Evolutionary conservation across 495 filamentous ascomycete genomes (phyloP), one percentile per base, ranked within the genome.

Genomic region (Glonium stellatum): DNA sequence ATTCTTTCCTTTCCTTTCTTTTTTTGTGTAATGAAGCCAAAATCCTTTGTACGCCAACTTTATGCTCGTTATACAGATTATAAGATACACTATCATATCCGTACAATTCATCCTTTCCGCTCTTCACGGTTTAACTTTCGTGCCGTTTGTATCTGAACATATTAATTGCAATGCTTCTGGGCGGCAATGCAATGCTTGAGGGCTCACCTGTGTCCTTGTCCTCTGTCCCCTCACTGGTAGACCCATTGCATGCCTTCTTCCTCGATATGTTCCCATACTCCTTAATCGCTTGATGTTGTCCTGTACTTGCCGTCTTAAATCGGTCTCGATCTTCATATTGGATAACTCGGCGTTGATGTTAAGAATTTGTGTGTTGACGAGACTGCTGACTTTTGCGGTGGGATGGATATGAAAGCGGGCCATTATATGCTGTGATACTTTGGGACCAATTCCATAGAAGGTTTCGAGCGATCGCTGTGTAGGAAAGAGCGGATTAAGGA

Each of bases 251-350:
- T 98, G 93, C 61, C 95, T 77, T 71, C 89, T 82, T 55, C 93
- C 93, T 39, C 95, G 78, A 73, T 96, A 95, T 12, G 88, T 84
- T 36, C 92, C 92, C 75, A 95, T 96, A 71, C 96, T 92, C 70
- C 87, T 85, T 71, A 98, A 69, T 36, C 93, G 80, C 67, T 80
- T 80, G 65, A 98, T 95, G 69, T 97, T 89, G 34, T 96, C 90
- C 64, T 82, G 74, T 42, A 96, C 65, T 54, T 88, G 77, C 71
- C 85, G 79, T 69, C 84, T 77, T 59, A 95, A 77, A 64, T 98
- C 92, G 67, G 88, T 96, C 72, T 97, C 95, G 61, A 96, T 90
- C 44, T 86, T 95, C 91, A 98, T 91, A 11, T 84, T 85, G 6
- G 92, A 88, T 41, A 98, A 78, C 67, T 91, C 88, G 44, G 84